phyloP scores from a whole-genome alignment of 2,329 filamentous ascomycete species.

The Aspergillus terreus region DNA sequence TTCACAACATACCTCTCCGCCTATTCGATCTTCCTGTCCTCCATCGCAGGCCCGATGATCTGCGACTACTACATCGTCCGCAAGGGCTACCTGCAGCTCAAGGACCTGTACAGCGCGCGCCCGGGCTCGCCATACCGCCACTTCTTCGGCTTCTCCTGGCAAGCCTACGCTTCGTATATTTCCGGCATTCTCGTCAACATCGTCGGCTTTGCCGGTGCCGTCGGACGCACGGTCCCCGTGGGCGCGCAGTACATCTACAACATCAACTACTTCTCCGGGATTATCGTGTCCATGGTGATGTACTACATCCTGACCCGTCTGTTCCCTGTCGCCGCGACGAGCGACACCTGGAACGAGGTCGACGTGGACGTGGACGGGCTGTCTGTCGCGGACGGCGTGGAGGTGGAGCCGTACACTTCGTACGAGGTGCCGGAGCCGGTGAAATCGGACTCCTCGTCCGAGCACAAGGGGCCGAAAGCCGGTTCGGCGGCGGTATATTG shows the following conservation, averaged over 20 bases:
- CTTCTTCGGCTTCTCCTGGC: slow-evolving; percentile 72
- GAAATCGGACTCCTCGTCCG: slow-evolving; percentile 8
- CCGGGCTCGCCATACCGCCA: slow-evolving; percentile 64
- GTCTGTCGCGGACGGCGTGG: slow-evolving; percentile 30
- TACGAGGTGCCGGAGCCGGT: slow-evolving; percentile 19
- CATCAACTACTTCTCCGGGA: slow-evolving; percentile 84
- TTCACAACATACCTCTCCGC: slow-evolving; percentile 91
- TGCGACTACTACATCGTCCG: slow-evolving; percentile 85
- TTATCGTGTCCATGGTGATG: slow-evolving; percentile 61
- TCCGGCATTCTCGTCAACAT: slow-evolving; percentile 84
- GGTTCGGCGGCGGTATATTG: slow-evolving; percentile 7
- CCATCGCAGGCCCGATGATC: slow-evolving; percentile 87
- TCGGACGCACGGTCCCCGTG: slow-evolving; percentile 67
- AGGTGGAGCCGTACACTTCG: slow-evolving; percentile 19
- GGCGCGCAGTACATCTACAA: slow-evolving; percentile 85
- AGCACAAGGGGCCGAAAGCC: slow-evolving; percentile 22
- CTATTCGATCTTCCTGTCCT: slow-evolving; percentile 90
- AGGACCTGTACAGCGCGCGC: slow-evolving; percentile 72
- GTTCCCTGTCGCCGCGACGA: slow-evolving; percentile 70
- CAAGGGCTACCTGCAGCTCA: slow-evolving; percentile 73
- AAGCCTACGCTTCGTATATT: slow-evolving; percentile 78
- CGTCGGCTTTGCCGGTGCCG: slow-evolving; percentile 81
- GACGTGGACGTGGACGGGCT: slow-evolving; percentile 36
- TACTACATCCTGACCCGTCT: slow-evolving; percentile 70
- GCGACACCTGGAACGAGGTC: slow-evolving; percentile 73